phyloP scores from a whole-genome alignment of 441 rosid genomes.

The Gossypium schwendimanii region DNA sequence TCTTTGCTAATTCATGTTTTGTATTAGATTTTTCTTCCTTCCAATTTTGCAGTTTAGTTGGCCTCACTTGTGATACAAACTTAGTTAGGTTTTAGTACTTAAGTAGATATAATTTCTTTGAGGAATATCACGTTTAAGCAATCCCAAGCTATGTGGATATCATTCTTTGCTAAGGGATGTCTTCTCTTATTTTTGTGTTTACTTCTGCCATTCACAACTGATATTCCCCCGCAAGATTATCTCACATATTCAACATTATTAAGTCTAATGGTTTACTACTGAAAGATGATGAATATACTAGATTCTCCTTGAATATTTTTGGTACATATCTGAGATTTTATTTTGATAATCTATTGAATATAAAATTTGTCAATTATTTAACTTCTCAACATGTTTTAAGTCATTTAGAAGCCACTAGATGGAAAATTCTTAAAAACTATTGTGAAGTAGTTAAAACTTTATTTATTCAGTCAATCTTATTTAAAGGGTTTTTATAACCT shows the following conservation, averaged over 20 bases:
- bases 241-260: background rate
- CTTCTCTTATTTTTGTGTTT: background rate
- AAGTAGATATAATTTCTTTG: background rate
- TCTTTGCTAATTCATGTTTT: background rate
- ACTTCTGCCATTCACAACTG: background rate
- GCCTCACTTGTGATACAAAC: background rate
- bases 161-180: background rate
- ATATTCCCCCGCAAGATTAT: background rate
- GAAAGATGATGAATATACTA: background rate
- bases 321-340: background rate
- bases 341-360: background rate
- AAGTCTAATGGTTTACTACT: background rate
- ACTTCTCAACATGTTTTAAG: background rate
- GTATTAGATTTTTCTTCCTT: background rate
- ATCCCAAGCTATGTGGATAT: background rate
- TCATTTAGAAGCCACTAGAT: background rate
- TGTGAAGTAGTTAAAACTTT: background rate
- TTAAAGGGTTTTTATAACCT: background rate
- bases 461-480: background rate
- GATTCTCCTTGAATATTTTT: background rate
- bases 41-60: too few species aligned
- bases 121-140: background rate
- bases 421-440: background rate
- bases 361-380: background rate
- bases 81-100: background rate